Conservation (phyloP, 257 asterid species). For the Solanum bulbocastanum region DNA sequence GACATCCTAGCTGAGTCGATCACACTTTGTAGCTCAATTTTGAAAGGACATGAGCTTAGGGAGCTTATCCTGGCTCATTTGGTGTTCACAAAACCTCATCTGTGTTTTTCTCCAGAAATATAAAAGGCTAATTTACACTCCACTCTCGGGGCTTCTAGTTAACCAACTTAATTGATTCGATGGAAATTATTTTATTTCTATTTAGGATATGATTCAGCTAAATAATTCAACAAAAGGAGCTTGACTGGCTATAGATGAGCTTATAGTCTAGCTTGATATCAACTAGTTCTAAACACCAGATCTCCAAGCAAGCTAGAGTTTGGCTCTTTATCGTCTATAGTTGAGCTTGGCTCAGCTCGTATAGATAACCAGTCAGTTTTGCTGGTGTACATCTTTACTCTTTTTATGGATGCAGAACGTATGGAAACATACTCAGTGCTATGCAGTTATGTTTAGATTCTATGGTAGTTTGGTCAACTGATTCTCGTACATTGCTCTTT, state of each 20-base stretch:
- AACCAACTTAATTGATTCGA: not conserved
- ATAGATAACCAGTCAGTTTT: not conserved
- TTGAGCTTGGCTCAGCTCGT: not conserved
- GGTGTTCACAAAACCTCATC: not conserved
- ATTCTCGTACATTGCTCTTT: not conserved
- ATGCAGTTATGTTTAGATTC: not conserved
- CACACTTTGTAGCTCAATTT: not conserved
- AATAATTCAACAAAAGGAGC: not conserved
- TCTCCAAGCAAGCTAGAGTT: not conserved
- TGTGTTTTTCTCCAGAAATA: not conserved
- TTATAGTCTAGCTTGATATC: not conserved
- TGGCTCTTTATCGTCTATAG: not conserved
- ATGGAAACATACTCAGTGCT: not conserved
- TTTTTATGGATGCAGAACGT: not conserved
- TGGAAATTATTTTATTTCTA: not conserved
- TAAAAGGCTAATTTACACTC: not conserved
- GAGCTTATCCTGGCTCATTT: not conserved
- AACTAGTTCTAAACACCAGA: not conserved
- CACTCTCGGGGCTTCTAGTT: not conserved
- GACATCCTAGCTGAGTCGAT: not conserved
- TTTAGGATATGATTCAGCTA: not conserved
- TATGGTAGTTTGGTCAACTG: not conserved
- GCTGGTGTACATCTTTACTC: not conserved
- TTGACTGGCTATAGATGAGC: not conserved
- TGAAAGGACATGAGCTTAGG: not conserved